Evolutionary conservation across 257 asterid genomes (phyloP), one percentile per base, ranked within the genome.

Genomic region (Nicotiana knightiana): DNA sequence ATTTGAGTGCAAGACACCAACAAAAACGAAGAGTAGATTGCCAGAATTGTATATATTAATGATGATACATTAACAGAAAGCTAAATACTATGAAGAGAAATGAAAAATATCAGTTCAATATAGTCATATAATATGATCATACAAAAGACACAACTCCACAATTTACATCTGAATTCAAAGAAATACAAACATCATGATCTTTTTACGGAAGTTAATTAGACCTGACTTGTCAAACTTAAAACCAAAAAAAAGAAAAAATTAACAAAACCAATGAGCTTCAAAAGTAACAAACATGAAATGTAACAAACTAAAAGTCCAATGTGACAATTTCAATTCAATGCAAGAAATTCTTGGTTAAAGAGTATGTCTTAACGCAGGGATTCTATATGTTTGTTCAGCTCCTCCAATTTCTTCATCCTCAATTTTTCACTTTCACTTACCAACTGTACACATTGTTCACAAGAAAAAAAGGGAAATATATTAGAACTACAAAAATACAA

Each of bases 391-490:
- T 90, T 95, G 97, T 92, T 86, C 77, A 95, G 91, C 87, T 93
- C 97, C 77, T 95, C 98, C 86, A 95, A 86, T 82, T 93, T 95
- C 93, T 90, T 95, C 92, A 95, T 57, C 83, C 99, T 90, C 78
- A 89, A 21, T 82, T 88, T 95, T 89, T 95, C 99, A 81, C 99
- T 95, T 86, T 95, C 98, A 65, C 87, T 85, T 61, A 95, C 93
- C 91, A 93, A 86, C 99, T 95, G 95, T 30, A 7, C 37, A 79
- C 37, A 79, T 6, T 30, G 4, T 55, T 57, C 32, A 61, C 18
- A 80, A 55, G 1, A 80, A 57, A 84, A 17, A 81, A 87, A 48
- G 13, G 5, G 37, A 54, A 26, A 26, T 35, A 70, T 1, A 48
- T 63, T 13, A 83, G 43, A 21, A 21, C 9, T 58, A 17, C 12